phyloP scores from a whole-genome alignment of 352 stramenopile genomes.

The Pythium rishiriense region DNA sequence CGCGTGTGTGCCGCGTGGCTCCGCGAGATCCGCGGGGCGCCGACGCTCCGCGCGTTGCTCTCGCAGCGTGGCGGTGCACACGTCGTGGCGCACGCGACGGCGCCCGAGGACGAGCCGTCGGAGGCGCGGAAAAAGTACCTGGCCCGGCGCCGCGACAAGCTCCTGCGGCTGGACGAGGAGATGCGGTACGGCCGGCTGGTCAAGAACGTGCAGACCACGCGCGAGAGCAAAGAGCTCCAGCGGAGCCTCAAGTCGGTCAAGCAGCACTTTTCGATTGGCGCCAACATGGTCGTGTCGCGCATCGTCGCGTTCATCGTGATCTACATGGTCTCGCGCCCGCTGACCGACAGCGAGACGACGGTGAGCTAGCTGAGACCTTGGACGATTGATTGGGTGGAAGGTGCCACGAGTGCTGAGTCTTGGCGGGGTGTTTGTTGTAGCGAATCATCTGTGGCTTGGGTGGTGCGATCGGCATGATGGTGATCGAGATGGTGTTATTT shows the following conservation, averaged over 20 bases:
- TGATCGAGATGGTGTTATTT: conserved; percentile 88
- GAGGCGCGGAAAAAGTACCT: conserved; percentile 34
- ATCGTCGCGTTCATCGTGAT: conserved; percentile 77
- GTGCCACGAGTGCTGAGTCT: too few relatives aligned
- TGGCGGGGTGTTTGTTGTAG: too few relatives aligned
- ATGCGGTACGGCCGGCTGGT: conserved; percentile 77
- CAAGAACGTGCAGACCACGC: conserved; percentile 62
- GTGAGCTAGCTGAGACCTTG: conserved; percentile 37
- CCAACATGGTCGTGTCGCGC: conserved; percentile 85
- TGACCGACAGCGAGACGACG: conserved; percentile 79
- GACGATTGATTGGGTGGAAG: too few relatives aligned
- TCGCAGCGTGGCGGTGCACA: conserved; percentile 2
- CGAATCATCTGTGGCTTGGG: conserved; percentile 63
- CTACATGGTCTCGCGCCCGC: conserved; percentile 66
- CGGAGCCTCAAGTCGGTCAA: conserved; percentile 63
- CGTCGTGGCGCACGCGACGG: not conserved
- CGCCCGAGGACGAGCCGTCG: conserved; percentile 13
- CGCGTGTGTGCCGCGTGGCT: conserved; percentile 17
- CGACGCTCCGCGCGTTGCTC: conserved; percentile 24
- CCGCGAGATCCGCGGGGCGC: conserved; percentile 22
- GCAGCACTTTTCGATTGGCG: conserved; percentile 79
- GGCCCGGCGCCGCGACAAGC: conserved; percentile 51
- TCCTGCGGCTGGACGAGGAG: conserved; percentile 80
- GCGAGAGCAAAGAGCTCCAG: conserved; percentile 45
- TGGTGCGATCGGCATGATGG: conserved; percentile 83